Evolutionary conservation across 805 yeast species (phyloP).

Genomic region (Suhomyces canberraensis): DNA sequence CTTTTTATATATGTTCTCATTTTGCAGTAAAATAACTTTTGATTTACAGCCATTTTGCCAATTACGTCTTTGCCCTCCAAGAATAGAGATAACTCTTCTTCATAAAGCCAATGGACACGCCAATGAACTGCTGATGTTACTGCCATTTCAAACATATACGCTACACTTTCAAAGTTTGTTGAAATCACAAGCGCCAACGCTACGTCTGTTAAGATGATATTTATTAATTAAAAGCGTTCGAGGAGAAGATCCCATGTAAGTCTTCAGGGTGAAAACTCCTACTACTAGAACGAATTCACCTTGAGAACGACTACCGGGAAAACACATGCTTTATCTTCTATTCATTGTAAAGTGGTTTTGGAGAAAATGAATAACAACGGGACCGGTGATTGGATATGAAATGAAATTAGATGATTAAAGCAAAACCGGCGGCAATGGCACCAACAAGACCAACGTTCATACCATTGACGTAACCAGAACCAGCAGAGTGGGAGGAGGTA

Average conservation of each 20-base stretch:
- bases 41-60: too few relatives aligned
- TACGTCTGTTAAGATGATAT: too few relatives aligned
- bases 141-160: too few relatives aligned
- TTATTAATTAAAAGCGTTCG: not conserved
- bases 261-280: not conserved
- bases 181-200: too few relatives aligned
- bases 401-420: constrained; percentile 38
- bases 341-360: not conserved
- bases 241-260: not conserved
- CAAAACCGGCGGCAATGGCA: constrained; percentile 50
- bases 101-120: too few relatives aligned
- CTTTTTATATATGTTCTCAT: too few relatives aligned
- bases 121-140: too few relatives aligned
- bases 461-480: constrained; percentile 11
- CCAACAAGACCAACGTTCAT: constrained; percentile 34
- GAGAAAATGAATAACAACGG: not conserved
- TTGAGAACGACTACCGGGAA: not conserved
- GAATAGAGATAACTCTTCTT: too few relatives aligned
- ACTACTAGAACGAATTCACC: not conserved
- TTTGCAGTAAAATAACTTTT: too few relatives aligned
- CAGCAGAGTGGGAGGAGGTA: constrained; percentile 22
- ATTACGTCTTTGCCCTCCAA: too few relatives aligned
- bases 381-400: not conserved
- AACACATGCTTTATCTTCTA: not conserved
- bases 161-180: too few relatives aligned